These are phyloP conservation scores for Trapa bicornis DNA, from an alignment of 345 rosid genomes.

Conservation along the genomic window DNA sequence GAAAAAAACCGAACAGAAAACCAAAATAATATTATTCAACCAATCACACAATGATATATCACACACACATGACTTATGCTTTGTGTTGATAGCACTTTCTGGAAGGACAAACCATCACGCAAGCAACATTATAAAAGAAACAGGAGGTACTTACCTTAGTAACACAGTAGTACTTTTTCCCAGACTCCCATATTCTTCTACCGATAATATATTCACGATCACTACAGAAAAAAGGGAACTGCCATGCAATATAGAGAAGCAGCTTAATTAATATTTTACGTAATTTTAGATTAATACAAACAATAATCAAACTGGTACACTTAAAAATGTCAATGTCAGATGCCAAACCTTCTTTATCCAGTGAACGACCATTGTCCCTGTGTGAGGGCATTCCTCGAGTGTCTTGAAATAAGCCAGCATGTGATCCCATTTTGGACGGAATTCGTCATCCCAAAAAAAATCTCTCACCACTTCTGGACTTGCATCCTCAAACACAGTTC, in stretches of 20 bases:
- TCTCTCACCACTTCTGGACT: constrained; percentile 83
- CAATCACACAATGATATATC: not conserved
- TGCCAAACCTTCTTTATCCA: constrained; percentile 74
- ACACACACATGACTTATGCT: not conserved
- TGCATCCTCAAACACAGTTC: constrained; percentile 91
- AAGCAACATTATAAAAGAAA: not conserved
- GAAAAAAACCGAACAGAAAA: not conserved
- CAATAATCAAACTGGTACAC: not conserved
- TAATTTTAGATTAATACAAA: not conserved
- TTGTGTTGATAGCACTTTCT: not conserved
- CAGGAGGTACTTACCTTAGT: constrained; percentile 48
- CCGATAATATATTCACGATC: constrained; percentile 90
- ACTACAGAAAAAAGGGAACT: constrained; percentile 96
- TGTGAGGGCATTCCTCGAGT: constrained; percentile 55
- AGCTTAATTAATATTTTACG: not conserved
- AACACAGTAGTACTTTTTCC: constrained; percentile 60
- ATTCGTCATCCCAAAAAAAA: constrained; percentile 98
- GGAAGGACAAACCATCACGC: not conserved
- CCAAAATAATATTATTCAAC: not conserved
- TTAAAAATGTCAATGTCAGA: not conserved
- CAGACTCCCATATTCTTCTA: constrained; percentile 86
- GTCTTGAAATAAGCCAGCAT: constrained; percentile 72
- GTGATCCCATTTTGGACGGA: constrained; percentile 89
- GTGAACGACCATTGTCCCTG: constrained; percentile 62
- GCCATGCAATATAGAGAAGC: constrained; percentile 18